Evolutionary conservation across 2,329 filamentous ascomycete species (phyloP).

Genomic region (Penicillium freii): DNA sequence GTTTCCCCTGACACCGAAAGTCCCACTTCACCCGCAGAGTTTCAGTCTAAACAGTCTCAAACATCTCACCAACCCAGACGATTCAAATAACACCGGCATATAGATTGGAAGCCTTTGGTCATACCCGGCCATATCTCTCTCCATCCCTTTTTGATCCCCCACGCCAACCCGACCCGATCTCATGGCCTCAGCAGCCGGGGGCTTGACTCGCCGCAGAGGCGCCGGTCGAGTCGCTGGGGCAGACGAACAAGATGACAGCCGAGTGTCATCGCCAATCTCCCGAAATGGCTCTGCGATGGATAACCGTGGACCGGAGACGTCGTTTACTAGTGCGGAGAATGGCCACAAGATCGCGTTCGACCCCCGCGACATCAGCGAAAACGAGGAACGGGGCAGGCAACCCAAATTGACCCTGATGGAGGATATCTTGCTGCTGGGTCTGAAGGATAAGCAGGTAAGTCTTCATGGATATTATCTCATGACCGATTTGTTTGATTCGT

Average conservation of each 20-base stretch:
- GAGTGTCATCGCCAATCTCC: conserved; percentile 65
- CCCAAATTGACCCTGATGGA: conserved; percentile 99
- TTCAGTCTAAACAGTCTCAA: conserved; percentile 24
- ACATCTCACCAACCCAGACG: conserved; percentile 25
- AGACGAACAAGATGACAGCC: conserved; percentile 63
- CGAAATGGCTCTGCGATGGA: conserved; percentile 58
- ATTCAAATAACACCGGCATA: conserved; percentile 22
- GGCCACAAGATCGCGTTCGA: conserved; percentile 99
- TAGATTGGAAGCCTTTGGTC: conserved; percentile 16
- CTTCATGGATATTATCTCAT: conserved; percentile 5
- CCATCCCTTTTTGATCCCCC: conserved; percentile 11
- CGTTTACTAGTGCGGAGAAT: conserved; percentile 82
- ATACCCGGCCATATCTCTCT: conserved; percentile 5
- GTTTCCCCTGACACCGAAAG: conserved; percentile 29
- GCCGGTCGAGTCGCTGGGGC: conserved; percentile 57
- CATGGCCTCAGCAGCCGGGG: conserved; percentile 65
- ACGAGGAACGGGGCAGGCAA: conserved; percentile 92
- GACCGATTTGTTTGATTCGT: background rate
- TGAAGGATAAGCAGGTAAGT: conserved; percentile 97
- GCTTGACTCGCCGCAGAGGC: conserved; percentile 68
- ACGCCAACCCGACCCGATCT: conserved; percentile 23
- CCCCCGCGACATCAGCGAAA: conserved; percentile 95
- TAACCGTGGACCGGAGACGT: conserved; percentile 65
- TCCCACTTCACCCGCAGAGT: conserved; percentile 26
- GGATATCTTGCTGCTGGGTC: conserved; percentile 87